These are phyloP conservation scores for Daldinia vernicosa DNA, from an alignment of 495 filamentous ascomycete genomes.

Conservation along the genomic window DNA sequence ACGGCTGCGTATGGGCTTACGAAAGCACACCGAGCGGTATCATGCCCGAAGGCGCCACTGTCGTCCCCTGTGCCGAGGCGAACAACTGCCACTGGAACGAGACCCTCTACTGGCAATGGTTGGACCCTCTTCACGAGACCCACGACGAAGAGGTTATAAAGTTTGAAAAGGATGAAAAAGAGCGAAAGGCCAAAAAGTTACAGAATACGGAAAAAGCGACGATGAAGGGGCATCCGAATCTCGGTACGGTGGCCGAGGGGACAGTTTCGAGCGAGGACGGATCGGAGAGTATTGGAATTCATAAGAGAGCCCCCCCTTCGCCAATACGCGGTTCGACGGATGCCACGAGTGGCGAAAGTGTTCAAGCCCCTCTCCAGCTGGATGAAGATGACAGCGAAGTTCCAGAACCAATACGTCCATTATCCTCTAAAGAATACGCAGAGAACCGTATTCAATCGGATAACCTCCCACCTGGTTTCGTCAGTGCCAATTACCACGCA, in stretches of 20 bases:
- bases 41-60: constrained; percentile 81
- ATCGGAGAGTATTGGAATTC: constrained; percentile 4
- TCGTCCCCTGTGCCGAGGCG: constrained; percentile 72
- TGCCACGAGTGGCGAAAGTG: constrained; percentile 11
- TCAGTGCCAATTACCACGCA: constrained; percentile 61
- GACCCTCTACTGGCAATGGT: constrained; percentile 64
- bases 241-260: constrained; percentile 17
- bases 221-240: constrained; percentile 34
- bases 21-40: constrained; percentile 81
- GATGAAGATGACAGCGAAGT: constrained; percentile 32
- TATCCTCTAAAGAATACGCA: constrained; percentile 72
- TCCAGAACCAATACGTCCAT: constrained; percentile 51
- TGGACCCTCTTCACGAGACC: constrained; percentile 59
- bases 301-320: constrained; percentile 25
- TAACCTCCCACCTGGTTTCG: constrained; percentile 72
- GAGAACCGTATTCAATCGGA: constrained; percentile 66
- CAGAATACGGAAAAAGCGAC: constrained; percentile 36
- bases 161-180: constrained; percentile 49
- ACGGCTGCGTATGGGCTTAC: constrained; percentile 96
- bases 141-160: constrained; percentile 53
- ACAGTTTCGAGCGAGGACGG: constrained; percentile 13
- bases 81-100: constrained; percentile 80
- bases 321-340: not conserved
- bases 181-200: constrained; percentile 41
- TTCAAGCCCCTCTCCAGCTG: constrained; percentile 42